Evolutionary conservation across 192 early-diverging fungal genomes (phyloP), one percentile per base, ranked within the genome.

Genomic region (Thamnidium elegans): DNA sequence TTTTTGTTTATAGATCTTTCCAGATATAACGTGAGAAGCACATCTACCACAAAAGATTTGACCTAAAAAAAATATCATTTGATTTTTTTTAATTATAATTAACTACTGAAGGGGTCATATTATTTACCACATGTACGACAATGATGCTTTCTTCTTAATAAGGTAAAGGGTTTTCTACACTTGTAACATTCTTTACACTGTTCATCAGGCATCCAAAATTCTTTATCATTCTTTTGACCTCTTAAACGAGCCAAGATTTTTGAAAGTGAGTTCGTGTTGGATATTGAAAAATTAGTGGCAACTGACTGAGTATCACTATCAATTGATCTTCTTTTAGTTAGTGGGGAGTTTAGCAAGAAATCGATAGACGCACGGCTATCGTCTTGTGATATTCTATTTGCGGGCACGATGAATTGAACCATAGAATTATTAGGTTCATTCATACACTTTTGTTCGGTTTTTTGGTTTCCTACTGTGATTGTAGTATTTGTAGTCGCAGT

Each of bases 171-270:
- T 14, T 74, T 74, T 61, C 88, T 85, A 75, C 91, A 93, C n/a
- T 90, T 87, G 75, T 86, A 92, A 69, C 91, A 93, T 69, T 89
- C 88, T 66, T 88, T 89, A 53, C 83, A 87, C 52, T 83, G 86
- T 42, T 93, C 91, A 62, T 93, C 91, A 10, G 83, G 79, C 90
- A 93, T 93, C 91, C 91, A 92, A 58, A 86, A 90, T 17, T 89
- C 86, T 59, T 70, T 78, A 56, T 78, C 82, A 32, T 73, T 72
- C 14, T 80, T 77, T 31, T 84, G 81, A 4, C 84, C 84, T 26
- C 84, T 67, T 7, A 86, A 51, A 13, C 82, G 69, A 13, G 78
- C 72, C 15, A 86, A 70, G 46, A 82, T 72, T 45, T 75, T 75
- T 9, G 71, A 76, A 6, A 82, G 52, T 0, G 84, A 86, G 43